Evolutionary conservation across 768 basidiomycete species (phyloP), one percentile per base, ranked within the genome.

Genomic region (Phanerochaete carnosa): DNA sequence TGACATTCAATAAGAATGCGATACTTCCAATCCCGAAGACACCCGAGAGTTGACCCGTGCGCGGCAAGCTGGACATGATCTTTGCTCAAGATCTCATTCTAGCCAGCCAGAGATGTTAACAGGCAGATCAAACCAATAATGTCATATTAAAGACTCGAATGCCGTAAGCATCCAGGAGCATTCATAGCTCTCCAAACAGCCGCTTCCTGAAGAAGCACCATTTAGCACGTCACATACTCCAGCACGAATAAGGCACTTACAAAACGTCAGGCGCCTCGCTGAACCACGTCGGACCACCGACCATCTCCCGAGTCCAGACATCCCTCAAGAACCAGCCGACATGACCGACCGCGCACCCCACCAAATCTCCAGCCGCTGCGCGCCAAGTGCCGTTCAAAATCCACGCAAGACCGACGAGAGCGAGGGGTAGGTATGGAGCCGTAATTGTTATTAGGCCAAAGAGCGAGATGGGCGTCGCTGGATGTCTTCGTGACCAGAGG

Each of bases 371-470:
- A 0, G 89, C 86, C 0, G 93, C 90, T 23, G 90, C 92, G 65
- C 82, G 84, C 90, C 88, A 93, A 3, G 88, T 88, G 5, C 92
- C 93, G 65, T 86, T 92, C 35, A 90, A 77, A 28, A 89, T 74
- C 90, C 90, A 92, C 0, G 90, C 89, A 68, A 98, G 92, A 0
- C 80, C 89, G 23, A 98, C 91, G 33, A 98, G 87, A 0, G 94
- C 94, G 30, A 95, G 75, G 2, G 96, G 96, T 6, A 99, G 87
- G 73, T 99, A 98, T 0, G 96, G 94, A 0, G 96, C 96, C 0
- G 93, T 90, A 69, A 99, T 95, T 3, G 93, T 98, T 68, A 98
- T 81, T 28, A 98, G 78, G 9, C 96, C 96, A 67, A 99, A 97
- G 16, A 99, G 84, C 2, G 94, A 95, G 60, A 99, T 94, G n/a